These are phyloP conservation scores for Candida pseudoviswanathii DNA, from an alignment of 1,139 yeast species.

Conservation along the genomic window DNA sequence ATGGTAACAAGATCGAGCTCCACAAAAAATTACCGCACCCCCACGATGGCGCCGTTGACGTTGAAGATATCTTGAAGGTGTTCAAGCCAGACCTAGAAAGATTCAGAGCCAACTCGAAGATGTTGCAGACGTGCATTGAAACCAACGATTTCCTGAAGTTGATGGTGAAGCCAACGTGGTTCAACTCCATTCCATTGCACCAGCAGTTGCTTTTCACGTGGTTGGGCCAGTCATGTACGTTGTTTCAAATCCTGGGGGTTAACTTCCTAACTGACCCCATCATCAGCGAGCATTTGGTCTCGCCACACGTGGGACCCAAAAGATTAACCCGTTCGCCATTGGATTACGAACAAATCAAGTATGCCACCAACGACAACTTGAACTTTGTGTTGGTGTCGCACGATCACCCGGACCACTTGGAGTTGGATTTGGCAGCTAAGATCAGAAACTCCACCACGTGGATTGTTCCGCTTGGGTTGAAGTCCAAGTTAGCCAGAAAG, in stretches of 20 bases:
- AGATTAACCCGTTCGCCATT: slow-evolving; percentile 77
- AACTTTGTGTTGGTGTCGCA: slow-evolving; percentile 83
- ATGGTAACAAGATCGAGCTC: slow-evolving; percentile 60
- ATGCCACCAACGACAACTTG: slow-evolving; percentile 48
- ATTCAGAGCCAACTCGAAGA: slow-evolving; percentile 31
- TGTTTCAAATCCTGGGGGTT: slow-evolving; percentile 69
- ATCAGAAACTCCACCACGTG: slow-evolving; percentile 68
- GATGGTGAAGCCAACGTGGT: slow-evolving; percentile 11
- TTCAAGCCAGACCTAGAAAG: slow-evolving; percentile 59
- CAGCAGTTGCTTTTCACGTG: slow-evolving; percentile 73
- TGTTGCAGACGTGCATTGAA: slow-evolving; percentile 31
- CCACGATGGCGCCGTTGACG: slow-evolving; percentile 48
- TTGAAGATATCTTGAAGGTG: slow-evolving; percentile 59
- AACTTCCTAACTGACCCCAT: slow-evolving; percentile 86
- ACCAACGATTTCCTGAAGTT: slow-evolving; percentile 23
- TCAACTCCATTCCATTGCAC: slow-evolving; percentile 28
- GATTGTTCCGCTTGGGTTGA: slow-evolving; percentile 86
- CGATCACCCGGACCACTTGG: slow-evolving; percentile 94
- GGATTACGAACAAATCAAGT: slow-evolving; percentile 59
- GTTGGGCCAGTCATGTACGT: slow-evolving; percentile 91
- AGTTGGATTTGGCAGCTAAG: slow-evolving; percentile 55
- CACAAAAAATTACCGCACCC: slow-evolving; percentile 43
- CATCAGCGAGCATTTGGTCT: slow-evolving; percentile 67
- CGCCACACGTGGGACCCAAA: slow-evolving; percentile 73
- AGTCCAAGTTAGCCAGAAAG: slow-evolving; percentile 53